Percentiles rank a stretch among this genome's conserved stretches.
Evolutionary conservation across 805 yeast genomes (phyloP).

Genomic region (Cyberlindnera bimundalis): DNA sequence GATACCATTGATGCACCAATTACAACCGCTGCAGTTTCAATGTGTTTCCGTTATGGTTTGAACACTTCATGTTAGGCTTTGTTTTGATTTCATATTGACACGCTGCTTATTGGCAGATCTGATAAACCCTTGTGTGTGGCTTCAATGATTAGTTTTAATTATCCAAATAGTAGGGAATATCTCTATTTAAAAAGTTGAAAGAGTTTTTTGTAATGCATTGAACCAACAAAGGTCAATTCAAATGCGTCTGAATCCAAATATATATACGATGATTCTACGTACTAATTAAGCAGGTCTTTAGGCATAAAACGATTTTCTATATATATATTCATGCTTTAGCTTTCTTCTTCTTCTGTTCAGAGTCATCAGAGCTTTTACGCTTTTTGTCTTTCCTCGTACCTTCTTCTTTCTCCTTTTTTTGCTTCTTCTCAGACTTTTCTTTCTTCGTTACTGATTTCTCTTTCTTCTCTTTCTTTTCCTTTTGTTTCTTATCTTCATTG

Average conservation of each 20-base stretch:
- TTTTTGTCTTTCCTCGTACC: constrained; percentile 29
- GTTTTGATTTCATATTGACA: constrained; percentile 7
- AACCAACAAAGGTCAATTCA: too few relatives aligned
- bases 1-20: too few relatives aligned
- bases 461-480: constrained; percentile 5
- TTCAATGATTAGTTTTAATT: not conserved
- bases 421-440: constrained; percentile 5
- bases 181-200: too few relatives aligned
- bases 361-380: constrained; percentile 21
- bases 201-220: too few relatives aligned
- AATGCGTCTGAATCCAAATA: too few relatives aligned
- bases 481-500: constrained; percentile 15
- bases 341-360: constrained; percentile 4
- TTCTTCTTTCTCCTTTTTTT: constrained; percentile 15
- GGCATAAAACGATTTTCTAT: not conserved
- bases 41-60: too few relatives aligned
- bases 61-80: too few relatives aligned
- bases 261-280: too few relatives aligned
- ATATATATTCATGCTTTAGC: constrained; percentile 3
- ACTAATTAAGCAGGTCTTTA: not conserved
- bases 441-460: constrained; percentile 5
- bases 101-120: constrained; percentile 5
- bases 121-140: too few relatives aligned
- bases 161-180: not conserved
- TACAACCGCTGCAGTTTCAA: too few relatives aligned